Conservation (phyloP, 2,329 filamentous ascomycete genomes). For the Microdochium nivale region DNA sequence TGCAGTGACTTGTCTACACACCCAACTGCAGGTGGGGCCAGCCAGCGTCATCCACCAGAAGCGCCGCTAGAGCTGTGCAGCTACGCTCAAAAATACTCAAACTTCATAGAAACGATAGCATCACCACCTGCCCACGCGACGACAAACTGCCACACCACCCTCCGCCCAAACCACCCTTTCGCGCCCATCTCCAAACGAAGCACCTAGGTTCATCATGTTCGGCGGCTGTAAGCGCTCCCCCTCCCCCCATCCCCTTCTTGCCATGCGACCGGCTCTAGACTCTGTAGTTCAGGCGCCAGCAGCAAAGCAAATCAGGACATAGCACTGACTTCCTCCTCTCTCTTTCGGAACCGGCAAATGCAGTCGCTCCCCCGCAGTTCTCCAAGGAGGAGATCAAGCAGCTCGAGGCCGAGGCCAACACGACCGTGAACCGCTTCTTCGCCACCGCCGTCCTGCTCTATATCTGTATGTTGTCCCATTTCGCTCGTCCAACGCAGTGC, state of each 20-base stretch:
- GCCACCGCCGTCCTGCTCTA: slow-evolving; percentile 63
- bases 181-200: not conserved
- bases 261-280: too few relatives aligned
- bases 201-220: slow-evolving; percentile 41
- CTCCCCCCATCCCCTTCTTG: not conserved
- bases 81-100: too few relatives aligned
- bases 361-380: slow-evolving; percentile 48
- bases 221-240: slow-evolving; percentile 44
- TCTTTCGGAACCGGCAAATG: not conserved
- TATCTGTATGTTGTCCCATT: slow-evolving; percentile 52
- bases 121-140: too few relatives aligned
- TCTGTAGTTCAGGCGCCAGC: too few relatives aligned
- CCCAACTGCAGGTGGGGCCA: too few relatives aligned
- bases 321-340: not conserved
- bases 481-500: not conserved
- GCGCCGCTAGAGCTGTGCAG: too few relatives aligned
- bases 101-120: too few relatives aligned
- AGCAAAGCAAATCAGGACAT: not conserved
- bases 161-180: not conserved
- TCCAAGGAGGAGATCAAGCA: slow-evolving; percentile 61
- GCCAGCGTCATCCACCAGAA: too few relatives aligned
- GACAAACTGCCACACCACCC: too few relatives aligned
- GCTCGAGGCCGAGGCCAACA: slow-evolving; percentile 59
- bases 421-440: slow-evolving; percentile 59
- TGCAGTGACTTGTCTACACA: too few relatives aligned